Evolutionary conservation across 1,139 yeast species (phyloP), one percentile per base, ranked within the genome.

Genomic region (Taphrina pruni): DNA sequence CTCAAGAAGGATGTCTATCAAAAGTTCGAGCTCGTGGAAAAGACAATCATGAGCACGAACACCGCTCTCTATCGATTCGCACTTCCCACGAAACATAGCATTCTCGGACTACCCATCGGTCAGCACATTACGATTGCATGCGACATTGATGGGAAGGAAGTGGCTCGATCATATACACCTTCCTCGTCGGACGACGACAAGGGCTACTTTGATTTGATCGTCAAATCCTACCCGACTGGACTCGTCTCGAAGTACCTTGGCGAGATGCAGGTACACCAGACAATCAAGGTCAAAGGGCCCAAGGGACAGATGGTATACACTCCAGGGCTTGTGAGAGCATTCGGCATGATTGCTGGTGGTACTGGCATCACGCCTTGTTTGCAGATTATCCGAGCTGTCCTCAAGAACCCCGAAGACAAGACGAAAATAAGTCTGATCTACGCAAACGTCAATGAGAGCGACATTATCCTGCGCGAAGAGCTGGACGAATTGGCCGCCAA

Each of bases 271-370:
- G 79, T 88, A 64, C 95, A 94, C 70, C 91, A 89, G 72, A 78
- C 83, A 39, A 87, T 90, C 74, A 85, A 84, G 72, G 89, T 90
- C 51, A 86, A 92, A 76, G 99, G 99, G 39, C 99, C 99, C 75
- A 91, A 91, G 81, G 99, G 99, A 7, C 87, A 88, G 75, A 93
- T 91, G 83, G 85, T 87, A 72, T 93, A 93, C 81, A 83, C 86
- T 70, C 91, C 96, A 74, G 91, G 91, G 79, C 88, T 89, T 85
- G 88, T 87, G 73, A 82, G 85, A 71, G 84, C 85, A 69, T 85
- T 90, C 74, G 89, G 89, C 70, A 92, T 94, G 92, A 87, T 94
- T 74, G 97, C 97, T 55, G 97, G 97, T 75, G 99, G 99, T 77
- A 89, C 76, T 9, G 97, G 97, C 75, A 89, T 92, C 76, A 89